Base-by-base conservation (phyloP, 2,329 filamentous ascomycete species). In the Trichoderma sp. region DNA sequence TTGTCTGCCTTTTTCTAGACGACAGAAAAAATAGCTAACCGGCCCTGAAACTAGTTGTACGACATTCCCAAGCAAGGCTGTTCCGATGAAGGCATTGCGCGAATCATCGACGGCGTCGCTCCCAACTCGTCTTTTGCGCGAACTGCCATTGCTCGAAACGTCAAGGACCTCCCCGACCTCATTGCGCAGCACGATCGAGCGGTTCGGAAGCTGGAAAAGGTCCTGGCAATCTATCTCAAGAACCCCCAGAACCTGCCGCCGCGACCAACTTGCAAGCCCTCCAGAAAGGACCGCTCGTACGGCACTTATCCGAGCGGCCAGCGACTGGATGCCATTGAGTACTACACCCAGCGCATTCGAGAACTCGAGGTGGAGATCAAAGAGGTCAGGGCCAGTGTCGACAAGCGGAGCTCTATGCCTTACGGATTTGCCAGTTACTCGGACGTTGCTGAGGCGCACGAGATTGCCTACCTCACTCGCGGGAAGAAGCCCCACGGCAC, bases 361-460 rank as follows among this genome's bases (percentile, higher is more conserved):
- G 85, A 90, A 57, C 84, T 99, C 39, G 94, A 98, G 77, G 78
- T 88, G 12, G 88, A 96, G 75, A 93, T 99, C 79, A 92, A 91
- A 75, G 89, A 95, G 70, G 91, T 94, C 1, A 89, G 95, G 13
- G 86, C 88, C 45, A 89, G 89, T 1, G 89, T 99, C 8, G 94
- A 98, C 79, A 93, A 90, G 77, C 89, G 94, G 59, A 92, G 94
- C 76, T 90, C 94, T 17, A 91, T 97, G 86, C 86, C 92, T 0
- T 99, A 94, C 75, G 95, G 95, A 0, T 99, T 99, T 76, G 94
- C 94, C 9, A 97, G 93, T 73, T 99, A 95, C 80, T 89, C 94
- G 50, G 90, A 90, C 50, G 96, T 99, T 66, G 85, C 89, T 68
- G 92, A 97, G 73, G 93, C 95, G 0, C 95, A 99, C 75, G 87